Conservation (phyloP, 805 yeast species). For the Wickerhamiella dianesei region DNA sequence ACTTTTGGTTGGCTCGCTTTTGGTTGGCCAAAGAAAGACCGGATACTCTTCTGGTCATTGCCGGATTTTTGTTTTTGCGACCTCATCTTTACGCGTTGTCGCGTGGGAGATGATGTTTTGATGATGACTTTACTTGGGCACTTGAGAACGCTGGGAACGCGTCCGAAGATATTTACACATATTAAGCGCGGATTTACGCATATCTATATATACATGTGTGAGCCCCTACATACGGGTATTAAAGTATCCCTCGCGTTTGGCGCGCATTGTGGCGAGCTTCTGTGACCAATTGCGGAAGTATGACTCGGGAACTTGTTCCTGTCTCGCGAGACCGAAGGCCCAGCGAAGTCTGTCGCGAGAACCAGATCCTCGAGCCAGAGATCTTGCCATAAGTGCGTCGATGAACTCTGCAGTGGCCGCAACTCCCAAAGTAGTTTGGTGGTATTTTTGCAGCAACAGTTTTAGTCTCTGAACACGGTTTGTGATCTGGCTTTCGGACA, state of each 20-base stretch:
- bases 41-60: background rate
- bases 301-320: slow-evolving; percentile 14
- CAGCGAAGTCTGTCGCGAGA: slow-evolving; percentile 20
- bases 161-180: no score
- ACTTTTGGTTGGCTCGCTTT: background rate
- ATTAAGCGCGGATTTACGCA: background rate
- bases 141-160: no score
- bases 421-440: background rate
- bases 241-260: slow-evolving; percentile 18
- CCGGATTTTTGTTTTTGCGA: slow-evolving; percentile 3
- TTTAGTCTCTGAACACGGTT: slow-evolving; percentile 16
- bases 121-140: background rate
- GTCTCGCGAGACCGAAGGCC: slow-evolving; percentile 21
- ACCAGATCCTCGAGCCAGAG: slow-evolving; percentile 16
- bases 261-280: slow-evolving; percentile 16
- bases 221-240: background rate
- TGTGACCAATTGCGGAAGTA: slow-evolving; percentile 16
- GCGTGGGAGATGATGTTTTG: background rate
- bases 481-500: slow-evolving; percentile 18
- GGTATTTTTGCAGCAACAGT: slow-evolving; percentile 8
- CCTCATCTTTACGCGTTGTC: background rate
- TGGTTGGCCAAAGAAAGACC: background rate
- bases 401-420: slow-evolving; percentile 17
- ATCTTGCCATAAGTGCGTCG: slow-evolving; percentile 17
- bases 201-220: no score